These are phyloP conservation scores for Actinomortierella ambigua DNA, from an alignment of 371 early-diverging fungal species.

Conservation along the genomic window DNA sequence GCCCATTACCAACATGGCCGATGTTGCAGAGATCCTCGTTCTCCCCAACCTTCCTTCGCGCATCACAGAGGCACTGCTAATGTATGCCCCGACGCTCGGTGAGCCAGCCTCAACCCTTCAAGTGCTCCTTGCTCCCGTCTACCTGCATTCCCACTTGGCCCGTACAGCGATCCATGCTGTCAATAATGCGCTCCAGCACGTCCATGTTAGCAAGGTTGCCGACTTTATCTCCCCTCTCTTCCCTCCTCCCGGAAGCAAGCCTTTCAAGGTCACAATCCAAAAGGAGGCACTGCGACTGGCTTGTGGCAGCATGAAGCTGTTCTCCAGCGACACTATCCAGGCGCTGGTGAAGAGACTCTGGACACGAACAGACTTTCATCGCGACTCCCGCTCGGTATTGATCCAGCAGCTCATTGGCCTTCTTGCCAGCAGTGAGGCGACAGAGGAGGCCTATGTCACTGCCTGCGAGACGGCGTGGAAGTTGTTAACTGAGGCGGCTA, in stretches of 20 bases:
- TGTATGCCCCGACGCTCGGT: conserved; percentile 34
- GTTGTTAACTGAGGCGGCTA: conserved; percentile 9
- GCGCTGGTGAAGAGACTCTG: conserved; percentile 20
- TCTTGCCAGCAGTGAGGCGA: conserved; percentile 21
- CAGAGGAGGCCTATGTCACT: conserved; percentile 18
- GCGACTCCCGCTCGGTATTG: conserved; percentile 22
- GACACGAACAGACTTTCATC: conserved; percentile 19
- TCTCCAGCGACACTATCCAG: conserved; percentile 14
- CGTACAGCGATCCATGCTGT: conserved; percentile 45
- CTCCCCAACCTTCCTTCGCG: conserved; percentile 38
- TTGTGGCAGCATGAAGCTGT: conserved; percentile 23
- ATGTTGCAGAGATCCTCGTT: conserved; percentile 26
- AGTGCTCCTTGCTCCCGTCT: conserved; percentile 32
- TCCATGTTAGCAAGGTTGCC: conserved; percentile 14
- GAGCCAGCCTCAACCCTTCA: conserved; percentile 31
- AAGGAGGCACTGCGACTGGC: conserved; percentile 40
- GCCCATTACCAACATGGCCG: conserved; percentile 35
- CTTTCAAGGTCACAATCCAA: conserved; percentile 39
- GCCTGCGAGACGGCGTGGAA: conserved; percentile 27
- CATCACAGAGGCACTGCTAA: conserved; percentile 31
- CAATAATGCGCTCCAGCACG: conserved; percentile 39
- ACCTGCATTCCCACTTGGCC: conserved; percentile 35
- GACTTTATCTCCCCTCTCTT: conserved; percentile 37
- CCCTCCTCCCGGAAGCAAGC: conserved; percentile 19
- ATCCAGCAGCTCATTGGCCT: conserved; percentile 29